A percentile compares a stretch with the other conserved stretches of the same genome.
Conservation (phyloP, 2,329 filamentous ascomycete species). For the Penicillium corylophilum region DNA sequence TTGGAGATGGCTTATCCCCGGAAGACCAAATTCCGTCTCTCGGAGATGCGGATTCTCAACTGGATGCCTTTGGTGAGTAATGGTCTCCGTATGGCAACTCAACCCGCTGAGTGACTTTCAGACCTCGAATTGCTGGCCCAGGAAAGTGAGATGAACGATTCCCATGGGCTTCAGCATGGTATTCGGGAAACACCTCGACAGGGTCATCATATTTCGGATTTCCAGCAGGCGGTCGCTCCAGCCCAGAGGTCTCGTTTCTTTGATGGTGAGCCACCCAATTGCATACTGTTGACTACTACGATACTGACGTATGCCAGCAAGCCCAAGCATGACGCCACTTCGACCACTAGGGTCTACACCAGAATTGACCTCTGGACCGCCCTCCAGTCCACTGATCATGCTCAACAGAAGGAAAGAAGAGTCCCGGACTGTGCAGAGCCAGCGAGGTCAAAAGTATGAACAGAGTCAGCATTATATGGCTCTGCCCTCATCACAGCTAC, state of each 20-base stretch:
- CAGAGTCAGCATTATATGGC: neutral
- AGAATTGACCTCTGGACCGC: slow-evolving; percentile 22
- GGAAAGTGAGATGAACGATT: slow-evolving; percentile 12
- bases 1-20: neutral
- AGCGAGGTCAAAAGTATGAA: neutral
- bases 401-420: slow-evolving; percentile 16
- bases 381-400: slow-evolving; percentile 34
- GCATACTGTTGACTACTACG: neutral
- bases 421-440: neutral
- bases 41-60: slow-evolving; percentile 28
- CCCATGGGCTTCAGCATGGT: neutral
- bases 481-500: neutral
- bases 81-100: neutral
- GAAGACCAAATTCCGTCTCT: neutral
- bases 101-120: slow-evolving; percentile 12
- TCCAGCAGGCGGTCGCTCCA: slow-evolving; percentile 1
- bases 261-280: slow-evolving; percentile 22
- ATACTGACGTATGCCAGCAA: slow-evolving; percentile 15
- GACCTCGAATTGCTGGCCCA: slow-evolving; percentile 42
- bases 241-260: slow-evolving; percentile 31
- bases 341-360: slow-evolving; percentile 19
- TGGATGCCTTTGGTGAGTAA: slow-evolving; percentile 52
- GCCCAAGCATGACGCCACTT: slow-evolving; percentile 21
- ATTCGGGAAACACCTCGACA: neutral
- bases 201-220: neutral